phyloP scores from a whole-genome alignment of 2,329 filamentous ascomycete genomes.

The Talaromyces amestolkiae region DNA sequence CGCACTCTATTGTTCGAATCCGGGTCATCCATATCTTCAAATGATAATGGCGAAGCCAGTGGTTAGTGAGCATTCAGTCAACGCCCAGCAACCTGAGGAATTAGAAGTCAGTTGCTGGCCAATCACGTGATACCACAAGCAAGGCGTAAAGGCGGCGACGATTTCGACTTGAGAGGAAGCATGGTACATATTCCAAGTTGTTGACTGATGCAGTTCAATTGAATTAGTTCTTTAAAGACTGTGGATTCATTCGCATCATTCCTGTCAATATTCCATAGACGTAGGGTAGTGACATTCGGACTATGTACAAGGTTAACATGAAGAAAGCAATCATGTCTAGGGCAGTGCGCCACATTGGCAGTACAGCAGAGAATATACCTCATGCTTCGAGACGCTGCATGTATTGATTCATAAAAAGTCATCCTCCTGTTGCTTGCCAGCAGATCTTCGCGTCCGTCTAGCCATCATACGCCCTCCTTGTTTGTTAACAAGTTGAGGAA shows the following conservation, averaged over 20 bases:
- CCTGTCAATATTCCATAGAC: background rate
- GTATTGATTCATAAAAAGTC: background rate
- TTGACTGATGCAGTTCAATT: no score
- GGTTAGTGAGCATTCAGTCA: background rate
- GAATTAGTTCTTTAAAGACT: background rate
- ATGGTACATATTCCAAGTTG: background rate
- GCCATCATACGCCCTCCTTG: constrained; percentile 4
- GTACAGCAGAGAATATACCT: background rate
- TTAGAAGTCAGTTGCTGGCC: background rate
- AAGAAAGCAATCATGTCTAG: background rate
- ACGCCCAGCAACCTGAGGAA: background rate
- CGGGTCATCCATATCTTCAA: background rate
- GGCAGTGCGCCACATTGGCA: background rate
- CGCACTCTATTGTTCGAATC: background rate
- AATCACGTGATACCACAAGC: background rate
- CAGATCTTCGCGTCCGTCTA: constrained; percentile 17
- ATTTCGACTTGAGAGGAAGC: background rate
- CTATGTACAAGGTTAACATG: background rate
- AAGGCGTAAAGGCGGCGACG: background rate
- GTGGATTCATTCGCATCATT: background rate
- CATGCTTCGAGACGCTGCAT: background rate
- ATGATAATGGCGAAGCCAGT: background rate
- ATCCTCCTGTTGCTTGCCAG: constrained; percentile 15
- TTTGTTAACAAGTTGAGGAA: constrained; percentile 9
- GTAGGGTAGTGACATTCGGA: background rate